phyloP scores from a whole-genome alignment of 441 rosid genomes.

The Manihot esculenta region DNA sequence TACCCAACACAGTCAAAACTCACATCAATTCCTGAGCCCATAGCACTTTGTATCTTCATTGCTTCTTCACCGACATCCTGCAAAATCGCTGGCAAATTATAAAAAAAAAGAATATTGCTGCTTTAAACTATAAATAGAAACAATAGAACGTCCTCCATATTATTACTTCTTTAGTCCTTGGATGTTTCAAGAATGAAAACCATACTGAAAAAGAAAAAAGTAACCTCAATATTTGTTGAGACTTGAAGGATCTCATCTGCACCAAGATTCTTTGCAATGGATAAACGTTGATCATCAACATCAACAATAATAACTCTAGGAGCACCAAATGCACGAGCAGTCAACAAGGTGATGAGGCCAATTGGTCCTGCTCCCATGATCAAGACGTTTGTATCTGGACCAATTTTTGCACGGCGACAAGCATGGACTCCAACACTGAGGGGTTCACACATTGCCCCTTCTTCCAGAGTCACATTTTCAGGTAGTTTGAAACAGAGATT shows the following conservation, averaged over 20 bases:
- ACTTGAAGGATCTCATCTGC: slow-evolving; percentile 63
- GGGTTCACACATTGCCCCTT: slow-evolving; percentile 94
- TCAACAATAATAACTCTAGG: slow-evolving; percentile 68
- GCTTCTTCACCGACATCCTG: slow-evolving; percentile 65
- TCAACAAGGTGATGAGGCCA: slow-evolving; percentile 71
- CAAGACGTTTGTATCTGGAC: slow-evolving; percentile 67
- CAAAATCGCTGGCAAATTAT: not conserved
- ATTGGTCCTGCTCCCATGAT: slow-evolving; percentile 87
- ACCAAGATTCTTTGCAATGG: slow-evolving; percentile 70
- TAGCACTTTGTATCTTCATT: slow-evolving; percentile 45
- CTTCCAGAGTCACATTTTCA: slow-evolving; percentile 77
- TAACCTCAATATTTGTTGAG: slow-evolving; percentile 56
- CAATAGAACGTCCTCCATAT: not conserved
- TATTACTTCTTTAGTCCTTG: not conserved
- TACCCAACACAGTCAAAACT: slow-evolving; percentile 83
- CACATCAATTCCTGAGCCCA: slow-evolving; percentile 56
- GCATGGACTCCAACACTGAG: slow-evolving; percentile 82
- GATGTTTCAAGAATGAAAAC: not conserved
- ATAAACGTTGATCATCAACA: slow-evolving; percentile 59
- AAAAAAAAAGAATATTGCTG: not conserved
- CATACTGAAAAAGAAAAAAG: too few relatives aligned
- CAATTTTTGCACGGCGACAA: slow-evolving; percentile 66
- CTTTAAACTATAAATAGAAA: not conserved
- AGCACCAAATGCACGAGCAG: slow-evolving; percentile 80
- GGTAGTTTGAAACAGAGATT: slow-evolving; percentile 78